phyloP scores from a whole-genome alignment of 1,284 basidiomycete genomes.

The Veloboletus limbatus region DNA sequence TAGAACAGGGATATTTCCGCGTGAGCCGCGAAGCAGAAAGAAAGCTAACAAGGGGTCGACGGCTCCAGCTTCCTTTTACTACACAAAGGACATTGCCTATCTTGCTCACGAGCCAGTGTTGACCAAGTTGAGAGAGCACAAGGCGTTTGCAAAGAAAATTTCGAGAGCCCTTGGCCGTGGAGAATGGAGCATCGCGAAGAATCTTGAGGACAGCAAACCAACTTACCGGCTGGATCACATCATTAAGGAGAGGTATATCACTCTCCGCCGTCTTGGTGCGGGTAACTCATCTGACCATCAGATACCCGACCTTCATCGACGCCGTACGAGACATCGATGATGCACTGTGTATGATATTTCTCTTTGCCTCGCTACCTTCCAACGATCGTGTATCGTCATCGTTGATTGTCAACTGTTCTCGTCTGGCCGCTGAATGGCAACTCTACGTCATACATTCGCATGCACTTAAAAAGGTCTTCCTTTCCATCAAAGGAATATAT shows the following conservation, averaged over 20 bases:
- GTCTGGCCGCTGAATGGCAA: slow-evolving; percentile 91
- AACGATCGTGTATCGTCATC: slow-evolving; percentile 78
- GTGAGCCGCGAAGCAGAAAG: slow-evolving; percentile 91
- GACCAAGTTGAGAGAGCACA: slow-evolving; percentile 95
- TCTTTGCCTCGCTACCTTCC: slow-evolving; percentile 89
- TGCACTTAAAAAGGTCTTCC: slow-evolving; percentile 87
- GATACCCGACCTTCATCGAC: slow-evolving; percentile 97
- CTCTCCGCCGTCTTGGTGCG: background rate
- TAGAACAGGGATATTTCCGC: slow-evolving; percentile 87
- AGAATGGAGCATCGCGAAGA: slow-evolving; percentile 96
- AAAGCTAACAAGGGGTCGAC: slow-evolving; percentile 98
- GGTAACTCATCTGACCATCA: slow-evolving; percentile 33
- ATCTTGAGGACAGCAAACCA: slow-evolving; percentile 89
- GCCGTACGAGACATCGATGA: slow-evolving; percentile 97
- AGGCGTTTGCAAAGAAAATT: slow-evolving; percentile 97
- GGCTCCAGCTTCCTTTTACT: slow-evolving; percentile 97
- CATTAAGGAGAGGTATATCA: slow-evolving; percentile 86
- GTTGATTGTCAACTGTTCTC: slow-evolving; percentile 88
- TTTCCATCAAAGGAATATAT: slow-evolving; percentile 98
- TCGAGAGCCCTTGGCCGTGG: slow-evolving; percentile 89
- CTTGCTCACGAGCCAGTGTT: slow-evolving; percentile 96
- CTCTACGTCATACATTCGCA: slow-evolving; percentile 91
- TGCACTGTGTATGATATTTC: slow-evolving; percentile 91
- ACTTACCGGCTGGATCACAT: slow-evolving; percentile 92
- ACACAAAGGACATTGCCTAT: slow-evolving; percentile 97